Evolutionary conservation across 345 rosid genomes (phyloP), one percentile per base, ranked within the genome.

Genomic region (Reutealis trisperma): DNA sequence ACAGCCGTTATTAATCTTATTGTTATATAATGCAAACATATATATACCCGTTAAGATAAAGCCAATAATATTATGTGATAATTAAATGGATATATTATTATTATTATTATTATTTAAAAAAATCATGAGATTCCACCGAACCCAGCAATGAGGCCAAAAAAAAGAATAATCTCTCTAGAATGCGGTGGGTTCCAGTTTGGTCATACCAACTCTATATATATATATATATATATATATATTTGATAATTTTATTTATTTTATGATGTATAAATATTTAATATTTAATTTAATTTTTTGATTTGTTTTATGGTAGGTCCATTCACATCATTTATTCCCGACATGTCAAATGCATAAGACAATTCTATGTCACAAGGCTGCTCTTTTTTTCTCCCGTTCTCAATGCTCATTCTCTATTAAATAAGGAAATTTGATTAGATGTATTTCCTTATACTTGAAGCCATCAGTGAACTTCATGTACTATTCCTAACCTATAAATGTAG

Each of bases 301-400:
- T 22, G 6, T 4, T 37, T 4, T 5, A 37, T 37, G 55, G 63
- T 85, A 80, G 86, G 89, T 77, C 89, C 90, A 72, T 77, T 81
- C 34, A 75, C 76, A 82, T 85, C 58, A 77, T 80, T 79, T 79
- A 83, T 84, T 83, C 90, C 87, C 88, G 88, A 87, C 90, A 83
- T 64, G 47, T 75, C 79, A 82, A 78, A 60, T 61, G 63, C 58
- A 70, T 14, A 79, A 79, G 83, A 83, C 83, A 78, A 78, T 52
- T 61, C 60, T 18, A 78, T 63, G 60, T 63, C 79, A 69, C 73
- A 21, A 71, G 15, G 52, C 63, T 57, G 47, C 66, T 54, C 51
- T n/a, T 52, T 32, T 32, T 34, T 65, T 71, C 52, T 73, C 22
- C 41, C 55, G 6, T 45, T 45, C 59, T 73, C 72, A 64, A 25